These are phyloP conservation scores for Periglandula ipomoeae DNA, from an alignment of 2,329 filamentous ascomycete species.

Conservation along the genomic window DNA sequence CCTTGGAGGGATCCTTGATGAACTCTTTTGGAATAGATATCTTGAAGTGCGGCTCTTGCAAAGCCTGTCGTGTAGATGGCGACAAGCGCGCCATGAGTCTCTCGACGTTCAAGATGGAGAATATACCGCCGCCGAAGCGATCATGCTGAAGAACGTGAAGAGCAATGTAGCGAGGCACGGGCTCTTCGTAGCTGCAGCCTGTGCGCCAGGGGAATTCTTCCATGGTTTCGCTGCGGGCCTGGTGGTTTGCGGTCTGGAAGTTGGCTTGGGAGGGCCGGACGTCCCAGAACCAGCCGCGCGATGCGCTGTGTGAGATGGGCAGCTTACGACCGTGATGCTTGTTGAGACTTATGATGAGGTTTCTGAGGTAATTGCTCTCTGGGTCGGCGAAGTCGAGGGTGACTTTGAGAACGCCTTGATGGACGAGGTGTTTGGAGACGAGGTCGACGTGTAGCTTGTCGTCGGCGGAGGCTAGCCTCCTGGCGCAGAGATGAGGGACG, in stretches of 20 bases:
- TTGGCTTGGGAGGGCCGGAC: constrained; percentile 21
- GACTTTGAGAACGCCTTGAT: not conserved
- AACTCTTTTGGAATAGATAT: constrained; percentile 26
- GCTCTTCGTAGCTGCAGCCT: constrained; percentile 32
- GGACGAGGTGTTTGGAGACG: not conserved
- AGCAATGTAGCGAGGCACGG: constrained; percentile 29
- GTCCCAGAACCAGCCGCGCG: constrained; percentile 35
- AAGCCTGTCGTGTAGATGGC: constrained; percentile 9
- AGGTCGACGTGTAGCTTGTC: not conserved
- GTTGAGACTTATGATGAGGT: constrained; percentile 24
- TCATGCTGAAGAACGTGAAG: constrained; percentile 33
- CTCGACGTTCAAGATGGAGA: constrained; percentile 28
- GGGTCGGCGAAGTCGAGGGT: not conserved
- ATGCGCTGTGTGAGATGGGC: constrained; percentile 31
- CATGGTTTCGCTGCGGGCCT: constrained; percentile 33
- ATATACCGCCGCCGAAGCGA: constrained; percentile 28
- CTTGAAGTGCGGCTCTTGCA: constrained; percentile 20
- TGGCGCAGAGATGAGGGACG: not conserved
- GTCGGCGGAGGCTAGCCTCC: not conserved
- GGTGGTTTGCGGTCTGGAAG: constrained; percentile 21
- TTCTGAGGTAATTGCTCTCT: constrained; percentile 24
- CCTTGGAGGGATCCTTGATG: constrained; percentile 17
- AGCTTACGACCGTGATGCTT: constrained; percentile 23
- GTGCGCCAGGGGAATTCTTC: constrained; percentile 34
- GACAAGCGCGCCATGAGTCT: constrained; percentile 19